Evolutionary conservation across 1,284 basidiomycete genomes (phyloP).

Genomic region (Ustilago trichophora): DNA sequence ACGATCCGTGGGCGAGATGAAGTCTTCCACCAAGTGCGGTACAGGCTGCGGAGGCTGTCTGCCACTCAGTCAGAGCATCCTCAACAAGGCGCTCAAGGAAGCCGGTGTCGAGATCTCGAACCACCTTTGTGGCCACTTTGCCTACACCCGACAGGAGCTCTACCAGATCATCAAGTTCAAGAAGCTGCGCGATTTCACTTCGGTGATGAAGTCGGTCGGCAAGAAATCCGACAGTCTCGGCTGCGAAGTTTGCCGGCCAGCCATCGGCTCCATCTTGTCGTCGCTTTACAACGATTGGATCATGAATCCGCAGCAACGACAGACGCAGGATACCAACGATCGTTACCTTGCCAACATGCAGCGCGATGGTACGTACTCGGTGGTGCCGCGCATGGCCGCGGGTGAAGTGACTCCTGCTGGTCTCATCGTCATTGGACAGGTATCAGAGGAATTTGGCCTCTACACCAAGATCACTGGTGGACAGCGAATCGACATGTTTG

Average conservation of each 20-base stretch:
- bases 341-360: conserved; percentile 80
- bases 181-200: conserved; percentile 72
- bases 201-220: conserved; percentile 72
- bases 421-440: conserved; percentile 75
- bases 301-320: conserved; percentile 74
- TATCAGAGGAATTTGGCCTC: conserved; percentile 76
- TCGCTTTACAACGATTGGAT: conserved; percentile 77
- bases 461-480: conserved; percentile 69
- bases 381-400: conserved; percentile 76
- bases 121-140: conserved; percentile 76
- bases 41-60: conserved; percentile 79
- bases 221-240: conserved; percentile 72
- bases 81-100: conserved; percentile 77
- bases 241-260: conserved; percentile 79
- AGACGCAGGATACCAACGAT: conserved; percentile 77
- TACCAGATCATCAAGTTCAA: conserved; percentile 78
- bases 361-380: conserved; percentile 78
- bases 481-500: conserved; percentile 79
- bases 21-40: conserved; percentile 76
- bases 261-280: conserved; percentile 76
- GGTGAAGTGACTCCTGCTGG: conserved; percentile 78
- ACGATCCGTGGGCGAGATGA: conserved; percentile 72
- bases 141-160: conserved; percentile 76
- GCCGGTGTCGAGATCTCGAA: conserved; percentile 74
- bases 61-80: conserved; percentile 72